Evolutionary conservation across 768 basidiomycete species (phyloP), one percentile per base, ranked within the genome.

Genomic region (Auriscalpium microsporum): DNA sequence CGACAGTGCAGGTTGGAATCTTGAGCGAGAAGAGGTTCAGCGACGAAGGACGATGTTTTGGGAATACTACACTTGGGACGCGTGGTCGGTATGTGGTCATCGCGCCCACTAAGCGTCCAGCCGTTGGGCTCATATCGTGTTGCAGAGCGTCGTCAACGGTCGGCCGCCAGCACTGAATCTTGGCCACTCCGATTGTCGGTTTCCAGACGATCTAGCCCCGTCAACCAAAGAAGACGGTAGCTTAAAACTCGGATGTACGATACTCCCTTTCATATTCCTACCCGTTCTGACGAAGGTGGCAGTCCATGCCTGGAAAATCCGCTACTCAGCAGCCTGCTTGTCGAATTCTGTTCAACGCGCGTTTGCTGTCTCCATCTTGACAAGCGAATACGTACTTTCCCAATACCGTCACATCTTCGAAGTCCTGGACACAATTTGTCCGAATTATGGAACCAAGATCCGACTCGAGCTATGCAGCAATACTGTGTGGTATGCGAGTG

Each of bases 111-210:
- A 34, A 13, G 11, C 8, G 10, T 4, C 16, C 11, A 17, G 35
- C 16, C n/a, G 37, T 38, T 19, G n/a, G 2, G 21, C 35, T 10
- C 10, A 50, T 48, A 7, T 28, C 28, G 28, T 28, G 28, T 28
- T 28, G 28, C 28, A 80, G 77, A 73, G 75, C 51, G 66, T 81
- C 53, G 71, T 76, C 13, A 74, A 75, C 57, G 80, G 80, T 17
- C 69, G 80, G 8, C 77, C 80, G 6, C 75, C 77, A 8, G 67
- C 74, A 10, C 58, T 81, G 28, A 65, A 69, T 45, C 67, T 79
- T n/a, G 71, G 74, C 52, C 72, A 79, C 60, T 71, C 75, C 16
- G 79, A 81, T 56, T 81, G 79, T 62, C 70, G 71, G 46, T 78
- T 80, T 59, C 79, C 80, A 5, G 73, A 76, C 23, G 78, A 80